Conservation (phyloP, 441 rosid genomes). For the Syzygium syzygioides region DNA sequence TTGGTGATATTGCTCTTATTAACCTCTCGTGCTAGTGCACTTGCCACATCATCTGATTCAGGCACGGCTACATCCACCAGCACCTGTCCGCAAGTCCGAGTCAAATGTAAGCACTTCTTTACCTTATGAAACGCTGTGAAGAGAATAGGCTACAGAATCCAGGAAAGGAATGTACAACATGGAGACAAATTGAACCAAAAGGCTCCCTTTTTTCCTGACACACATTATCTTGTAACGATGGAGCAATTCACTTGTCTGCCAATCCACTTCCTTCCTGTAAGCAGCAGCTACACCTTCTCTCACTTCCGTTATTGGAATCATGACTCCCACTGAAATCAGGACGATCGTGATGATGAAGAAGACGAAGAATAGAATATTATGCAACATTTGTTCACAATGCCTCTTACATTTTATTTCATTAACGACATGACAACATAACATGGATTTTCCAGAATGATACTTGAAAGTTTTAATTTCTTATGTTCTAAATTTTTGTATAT, state of each 20-base stretch:
- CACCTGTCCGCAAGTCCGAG: background rate
- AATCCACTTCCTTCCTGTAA: background rate
- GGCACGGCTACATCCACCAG: background rate
- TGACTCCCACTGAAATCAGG: background rate
- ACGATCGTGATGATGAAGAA: background rate
- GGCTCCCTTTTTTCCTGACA: background rate
- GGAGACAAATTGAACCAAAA: background rate
- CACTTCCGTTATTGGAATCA: background rate
- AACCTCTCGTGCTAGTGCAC: background rate
- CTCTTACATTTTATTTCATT: background rate
- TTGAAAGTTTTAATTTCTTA: background rate
- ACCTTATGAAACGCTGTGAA: background rate
- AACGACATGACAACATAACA: background rate
- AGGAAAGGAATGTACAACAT: background rate
- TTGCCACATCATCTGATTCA: constrained; percentile 1
- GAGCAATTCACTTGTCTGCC: background rate
- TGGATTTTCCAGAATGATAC: background rate
- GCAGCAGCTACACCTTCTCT: background rate
- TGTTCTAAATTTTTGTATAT: background rate
- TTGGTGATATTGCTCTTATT: background rate
- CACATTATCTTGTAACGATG: background rate
- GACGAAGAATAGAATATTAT: background rate
- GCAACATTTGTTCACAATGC: background rate
- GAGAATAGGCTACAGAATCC: background rate
- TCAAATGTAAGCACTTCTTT: background rate